Evolutionary conservation across 1,284 basidiomycete species (phyloP), one percentile per base, ranked within the genome.

Genomic region (Coriolopsis trogii): DNA sequence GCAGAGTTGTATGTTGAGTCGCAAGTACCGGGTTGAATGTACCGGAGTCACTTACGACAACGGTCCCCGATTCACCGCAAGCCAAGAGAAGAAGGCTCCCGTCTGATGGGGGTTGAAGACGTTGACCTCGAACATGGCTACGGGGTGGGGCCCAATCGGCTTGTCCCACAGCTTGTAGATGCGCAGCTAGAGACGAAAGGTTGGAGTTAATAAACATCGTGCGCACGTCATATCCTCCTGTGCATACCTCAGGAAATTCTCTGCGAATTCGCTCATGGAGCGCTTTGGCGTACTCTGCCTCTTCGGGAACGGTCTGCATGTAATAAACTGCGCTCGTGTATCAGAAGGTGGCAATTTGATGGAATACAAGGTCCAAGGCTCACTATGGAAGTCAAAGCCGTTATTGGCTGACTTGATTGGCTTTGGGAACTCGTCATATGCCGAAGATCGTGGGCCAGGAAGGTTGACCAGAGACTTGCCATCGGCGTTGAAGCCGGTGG

Each of bases 91-190:
- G 24, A 88, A 66, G 0, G 84, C 74, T 2, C 86, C 85, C 0
- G 84, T 84, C 60, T 88, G 80, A 54, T 79, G 79, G 2, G 85
- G 83, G 6, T 69, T 80, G 67, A 87, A 87, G 3, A 79, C 80
- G 63, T 87, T 84, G 39, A 87, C 77, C 65, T 87, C 84, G 62
- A 87, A 88, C 83, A 86, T 87, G 2, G 84, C 78, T 2, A 78
- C 77, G 0, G 85, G 82, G 58, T 86, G 83, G 0, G 82, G 84
- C 1, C 82, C 87, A 41, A 89, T 71, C 0, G 87, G 77, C 34
- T 67, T 76, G 42, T 89, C 85, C 79, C 79, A 85, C 58, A 89
- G 74, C 41, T 64, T 75, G 65, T 85, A 87, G 34, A 88, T 79
- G 30, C 81, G 77, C 25, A 87, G 69, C 86, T 87, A n/a, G n/a